Evolutionary conservation across 306 rosid genomes (phyloP), one percentile per base, ranked within the genome.

Genomic region (Gillenia trifoliata): DNA sequence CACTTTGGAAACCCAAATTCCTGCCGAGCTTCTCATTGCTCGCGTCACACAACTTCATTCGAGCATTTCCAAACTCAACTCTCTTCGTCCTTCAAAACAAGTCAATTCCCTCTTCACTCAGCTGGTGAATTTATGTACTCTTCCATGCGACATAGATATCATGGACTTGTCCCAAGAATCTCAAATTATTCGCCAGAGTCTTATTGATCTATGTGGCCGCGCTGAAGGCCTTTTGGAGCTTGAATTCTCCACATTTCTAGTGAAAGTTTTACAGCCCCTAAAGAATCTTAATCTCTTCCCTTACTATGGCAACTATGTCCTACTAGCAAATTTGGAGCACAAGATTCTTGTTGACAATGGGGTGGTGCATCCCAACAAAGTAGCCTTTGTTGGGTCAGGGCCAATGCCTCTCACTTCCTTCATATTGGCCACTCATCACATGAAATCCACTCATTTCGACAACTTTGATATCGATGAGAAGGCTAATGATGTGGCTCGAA

Each of bases 351-450:
- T 62, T 16, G 83, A 80, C 19, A 86, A 86, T 30, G 92, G 86
- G 2, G 62, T 87, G 20, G 64, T 45, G 20, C 52, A 66, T 30
- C 78, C 91, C 11, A 85, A 86, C 57, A 92, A 77, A 50, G 86
- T 90, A 2, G 91, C 97, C 0, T 92, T 90, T 57, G 75, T 92
- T 2, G 96, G 97, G 26, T 92, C 97, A 0, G 97, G 97, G n/a
- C 93, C 97, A 62, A 75, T 90, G 89, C 93, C 96, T 47, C 84
- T 92, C 55, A 82, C 89, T 29, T 92, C 96, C 63, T 72, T 92
- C 19, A 61, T 92, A 40, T 71, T 92, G 89, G 97, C 96, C 2
- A 81, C 71, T 2, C 84, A 79, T 29, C 93, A 90, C 91, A 73
- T 88, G 91, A 82, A 74, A 2, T 74, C 79, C 13, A 79, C 97